phyloP scores from a whole-genome alignment of 352 stramenopile species.

The Phytophthora uliginosa region DNA sequence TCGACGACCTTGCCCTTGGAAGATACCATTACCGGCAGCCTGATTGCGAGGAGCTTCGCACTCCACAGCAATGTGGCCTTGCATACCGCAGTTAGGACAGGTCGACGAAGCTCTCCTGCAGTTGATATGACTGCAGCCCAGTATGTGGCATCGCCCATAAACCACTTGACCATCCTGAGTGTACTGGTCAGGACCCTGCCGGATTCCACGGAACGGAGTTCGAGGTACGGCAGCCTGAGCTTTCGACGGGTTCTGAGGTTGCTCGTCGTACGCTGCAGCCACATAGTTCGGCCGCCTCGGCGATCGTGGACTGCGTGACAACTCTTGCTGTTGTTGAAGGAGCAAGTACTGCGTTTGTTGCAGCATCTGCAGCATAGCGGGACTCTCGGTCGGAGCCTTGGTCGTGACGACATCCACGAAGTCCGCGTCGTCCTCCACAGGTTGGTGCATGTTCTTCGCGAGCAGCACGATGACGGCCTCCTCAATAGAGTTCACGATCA shows the following conservation, averaged over 20 bases:
- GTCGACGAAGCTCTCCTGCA: not conserved
- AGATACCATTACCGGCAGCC: not conserved
- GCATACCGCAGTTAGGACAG: not conserved
- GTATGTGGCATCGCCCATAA: not conserved
- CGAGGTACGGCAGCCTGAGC: not conserved
- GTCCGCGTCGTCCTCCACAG: not conserved
- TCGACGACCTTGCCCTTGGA: not conserved
- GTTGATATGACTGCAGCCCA: not conserved
- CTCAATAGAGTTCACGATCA: not conserved
- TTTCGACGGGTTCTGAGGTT: not conserved
- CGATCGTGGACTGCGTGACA: not conserved
- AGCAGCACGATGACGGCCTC: not conserved
- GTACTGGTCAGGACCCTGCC: not conserved
- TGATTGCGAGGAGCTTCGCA: not conserved
- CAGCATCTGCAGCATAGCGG: too few species aligned
- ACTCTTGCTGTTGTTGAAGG: not conserved
- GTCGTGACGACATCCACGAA: not conserved
- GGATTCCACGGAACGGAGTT: not conserved
- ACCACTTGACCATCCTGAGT: too few species aligned
- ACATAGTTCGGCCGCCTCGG: not conserved
- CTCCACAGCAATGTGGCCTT: not conserved
- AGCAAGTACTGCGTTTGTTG: not conserved
- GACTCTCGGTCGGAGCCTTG: not conserved
- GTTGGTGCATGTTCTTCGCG: not conserved
- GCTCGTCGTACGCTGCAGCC: not conserved